These are phyloP conservation scores for Suhomyces xylopsoci DNA, from an alignment of 805 yeast genomes.

Conservation along the genomic window DNA sequence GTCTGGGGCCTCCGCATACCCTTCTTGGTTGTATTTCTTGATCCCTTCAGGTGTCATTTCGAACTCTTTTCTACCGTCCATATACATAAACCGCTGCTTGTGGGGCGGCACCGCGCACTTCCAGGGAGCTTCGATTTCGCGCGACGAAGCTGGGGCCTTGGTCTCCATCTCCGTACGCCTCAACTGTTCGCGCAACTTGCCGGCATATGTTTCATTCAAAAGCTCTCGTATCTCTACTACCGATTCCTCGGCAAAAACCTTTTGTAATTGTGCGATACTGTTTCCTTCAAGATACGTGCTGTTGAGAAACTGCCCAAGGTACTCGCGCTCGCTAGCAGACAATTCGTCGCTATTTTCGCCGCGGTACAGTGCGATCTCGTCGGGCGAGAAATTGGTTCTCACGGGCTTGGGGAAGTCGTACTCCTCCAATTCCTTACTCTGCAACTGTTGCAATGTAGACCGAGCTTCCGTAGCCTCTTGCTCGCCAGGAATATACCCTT, in stretches of 20 bases:
- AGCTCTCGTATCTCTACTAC: slow-evolving; percentile 64
- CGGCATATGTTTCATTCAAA: slow-evolving; percentile 55
- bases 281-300: slow-evolving; percentile 39
- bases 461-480: slow-evolving; percentile 72
- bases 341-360: slow-evolving; percentile 8
- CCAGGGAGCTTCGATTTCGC: slow-evolving; percentile 74
- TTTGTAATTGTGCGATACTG: slow-evolving; percentile 41
- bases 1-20: slow-evolving; percentile 55
- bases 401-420: slow-evolving; percentile 75
- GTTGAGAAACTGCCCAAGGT: slow-evolving; percentile 55
- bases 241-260: slow-evolving; percentile 63
- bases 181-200: slow-evolving; percentile 43
- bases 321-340: slow-evolving; percentile 42
- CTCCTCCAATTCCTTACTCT: slow-evolving; percentile 71
- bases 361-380: slow-evolving; percentile 35
- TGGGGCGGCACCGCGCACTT: slow-evolving; percentile 90
- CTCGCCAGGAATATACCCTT: slow-evolving; percentile 78
- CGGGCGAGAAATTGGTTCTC: slow-evolving; percentile 41
- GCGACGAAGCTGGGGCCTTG: slow-evolving; percentile 53
- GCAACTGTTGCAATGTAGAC: slow-evolving; percentile 76
- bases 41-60: slow-evolving; percentile 34
- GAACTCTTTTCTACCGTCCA: slow-evolving; percentile 58
- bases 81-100: slow-evolving; percentile 79
- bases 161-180: slow-evolving; percentile 60
- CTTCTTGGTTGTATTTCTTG: slow-evolving; percentile 27